Evolutionary conservation across 169 alveolate species (phyloP), one percentile per base, ranked within the genome.

Genomic region (Plasmodium yoelii): DNA sequence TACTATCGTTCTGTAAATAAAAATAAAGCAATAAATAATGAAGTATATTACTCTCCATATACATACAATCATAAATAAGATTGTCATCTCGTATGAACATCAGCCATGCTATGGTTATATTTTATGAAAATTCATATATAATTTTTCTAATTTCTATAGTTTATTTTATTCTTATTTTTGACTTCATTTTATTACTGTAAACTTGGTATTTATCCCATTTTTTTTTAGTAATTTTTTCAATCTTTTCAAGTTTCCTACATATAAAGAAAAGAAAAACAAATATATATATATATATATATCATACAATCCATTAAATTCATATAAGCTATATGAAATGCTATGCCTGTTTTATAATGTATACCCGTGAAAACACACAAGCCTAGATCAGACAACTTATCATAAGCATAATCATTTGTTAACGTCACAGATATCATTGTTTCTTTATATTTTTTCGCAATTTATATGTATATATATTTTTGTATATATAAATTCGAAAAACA

Each of bases 351-450:
- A 22, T 60, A 13, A 22, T 19, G 68, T 22, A 67, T 82, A 82
- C 90, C 90, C 56, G 68, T 82, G 61, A 82, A 82, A 53, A 67
- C 90, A 63, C 65, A 67, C 57, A 82, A 51, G 3, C 84, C 90
- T 60, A 82, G 47, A 49, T 82, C 90, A 22, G 90, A 82, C 57
- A 82, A 53, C 55, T 82, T 67, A 59, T 82, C 90, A 15, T 60
- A 63, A 57, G 65, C 90, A 47, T 72, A 39, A 61, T 67, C 84
- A 24, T 68, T 82, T 44, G 64, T 82, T 56, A 82, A 12, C 22
- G 82, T 47, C 68, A 82, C 70, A 9, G 84, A 60, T 39, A 82
- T 82, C 90, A 82, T 82, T 82, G 24, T 80, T 65, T 19, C 44
- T 53, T 61, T 57, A 12, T 24, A 51, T 0, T 15, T 51, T 51